Conservation (phyloP, 164 flowering plant genomes). For the Vitis labrusca region DNA sequence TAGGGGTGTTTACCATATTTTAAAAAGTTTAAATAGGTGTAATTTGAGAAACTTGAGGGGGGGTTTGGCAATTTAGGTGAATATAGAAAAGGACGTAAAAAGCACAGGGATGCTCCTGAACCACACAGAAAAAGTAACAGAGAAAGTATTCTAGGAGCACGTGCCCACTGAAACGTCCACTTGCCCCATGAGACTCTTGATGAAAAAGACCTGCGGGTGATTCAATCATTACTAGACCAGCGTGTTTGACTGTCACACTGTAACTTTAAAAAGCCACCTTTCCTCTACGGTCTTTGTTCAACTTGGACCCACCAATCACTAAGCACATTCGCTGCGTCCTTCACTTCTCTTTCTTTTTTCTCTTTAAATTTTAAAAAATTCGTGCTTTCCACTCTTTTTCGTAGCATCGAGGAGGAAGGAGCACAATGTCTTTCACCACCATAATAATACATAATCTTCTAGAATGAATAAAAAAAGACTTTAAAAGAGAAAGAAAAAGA, state of each 20-base stretch:
- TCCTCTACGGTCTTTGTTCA: background rate
- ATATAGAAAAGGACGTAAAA: background rate
- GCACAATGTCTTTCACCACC: background rate
- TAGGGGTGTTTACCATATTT: too few relatives aligned
- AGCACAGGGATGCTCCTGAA: background rate
- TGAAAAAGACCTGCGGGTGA: too few relatives aligned
- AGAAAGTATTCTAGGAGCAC: background rate
- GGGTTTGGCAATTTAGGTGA: background rate
- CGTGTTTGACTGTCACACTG: background rate
- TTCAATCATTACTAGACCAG: too few relatives aligned
- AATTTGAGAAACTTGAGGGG: background rate
- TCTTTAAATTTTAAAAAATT: background rate
- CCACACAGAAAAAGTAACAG: background rate
- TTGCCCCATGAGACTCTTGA: too few relatives aligned
- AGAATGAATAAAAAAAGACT: too few relatives aligned
- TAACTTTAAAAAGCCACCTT: background rate
- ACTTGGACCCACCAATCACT: constrained; percentile 1
- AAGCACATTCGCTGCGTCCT: background rate
- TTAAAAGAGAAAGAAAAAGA: too few relatives aligned
- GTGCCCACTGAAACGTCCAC: background rate
- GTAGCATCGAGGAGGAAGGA: background rate
- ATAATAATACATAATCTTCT: too few relatives aligned
- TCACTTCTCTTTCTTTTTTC: background rate
- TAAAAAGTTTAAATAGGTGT: background rate
- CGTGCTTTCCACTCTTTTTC: too few relatives aligned